phyloP scores from a whole-genome alignment of 2,329 filamentous ascomycete genomes.

The Chaetomium strumarium region DNA sequence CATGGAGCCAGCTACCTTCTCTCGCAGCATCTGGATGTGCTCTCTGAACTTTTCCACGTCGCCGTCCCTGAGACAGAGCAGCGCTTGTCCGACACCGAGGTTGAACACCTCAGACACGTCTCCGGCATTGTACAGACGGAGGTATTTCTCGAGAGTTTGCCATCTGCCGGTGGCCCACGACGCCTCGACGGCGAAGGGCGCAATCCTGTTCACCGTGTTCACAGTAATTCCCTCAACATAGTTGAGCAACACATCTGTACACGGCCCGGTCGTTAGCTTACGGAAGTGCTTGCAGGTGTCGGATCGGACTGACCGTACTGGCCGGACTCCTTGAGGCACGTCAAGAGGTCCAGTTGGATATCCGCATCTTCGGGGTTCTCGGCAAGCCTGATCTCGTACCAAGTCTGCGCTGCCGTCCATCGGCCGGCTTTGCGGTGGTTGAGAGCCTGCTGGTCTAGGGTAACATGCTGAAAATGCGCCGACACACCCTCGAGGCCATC shows the following conservation, averaged over 20 bases:
- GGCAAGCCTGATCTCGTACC: constrained; percentile 88
- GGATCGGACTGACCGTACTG: constrained; percentile 65
- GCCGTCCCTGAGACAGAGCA: constrained; percentile 53
- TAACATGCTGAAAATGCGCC: constrained; percentile 75
- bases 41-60: constrained; percentile 47
- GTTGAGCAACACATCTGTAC: constrained; percentile 71
- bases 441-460: constrained; percentile 87
- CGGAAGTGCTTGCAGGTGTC: neutral
- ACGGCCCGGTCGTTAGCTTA: neutral
- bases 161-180: constrained; percentile 86
- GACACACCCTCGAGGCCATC: constrained; percentile 95
- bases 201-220: constrained; percentile 53
- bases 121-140: constrained; percentile 46
- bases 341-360: constrained; percentile 75
- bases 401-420: constrained; percentile 92
- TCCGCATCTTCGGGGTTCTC: constrained; percentile 72
- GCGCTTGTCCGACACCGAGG: constrained; percentile 65
- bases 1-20: constrained; percentile 65
- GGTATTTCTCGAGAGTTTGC: constrained; percentile 65
- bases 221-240: constrained; percentile 71
- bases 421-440: constrained; percentile 88
- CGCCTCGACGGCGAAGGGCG: constrained; percentile 84
- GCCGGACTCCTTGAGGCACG: constrained; percentile 89
- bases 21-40: constrained; percentile 59
- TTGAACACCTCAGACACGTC: constrained; percentile 66